Percentiles rank a stretch among this genome's conserved stretches.
These are phyloP conservation scores for Aspergillus saccharolyticus DNA, from an alignment of 495 filamentous ascomycete genomes.

Conservation along the genomic window DNA sequence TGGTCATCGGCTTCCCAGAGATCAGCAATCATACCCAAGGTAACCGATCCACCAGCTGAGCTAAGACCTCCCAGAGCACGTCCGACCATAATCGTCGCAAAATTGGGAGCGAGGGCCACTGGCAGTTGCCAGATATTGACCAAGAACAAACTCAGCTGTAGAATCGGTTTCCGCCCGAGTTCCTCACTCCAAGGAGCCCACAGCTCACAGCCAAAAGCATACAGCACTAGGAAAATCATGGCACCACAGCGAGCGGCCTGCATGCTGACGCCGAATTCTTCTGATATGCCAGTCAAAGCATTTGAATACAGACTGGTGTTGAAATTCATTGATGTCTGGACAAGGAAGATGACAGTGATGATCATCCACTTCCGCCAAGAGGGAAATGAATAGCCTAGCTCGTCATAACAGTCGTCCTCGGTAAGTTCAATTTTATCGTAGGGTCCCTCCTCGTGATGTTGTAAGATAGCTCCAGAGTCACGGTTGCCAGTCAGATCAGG, in stretches of 20 bases:
- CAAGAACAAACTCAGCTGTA: constrained; percentile 51
- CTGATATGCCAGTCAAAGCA: constrained; percentile 43
- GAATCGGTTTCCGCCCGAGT: constrained; percentile 51
- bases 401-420: constrained; percentile 54
- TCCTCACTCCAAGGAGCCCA: constrained; percentile 67
- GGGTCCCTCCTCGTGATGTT: constrained; percentile 27
- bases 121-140: constrained; percentile 58
- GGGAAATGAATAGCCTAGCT: constrained; percentile 51
- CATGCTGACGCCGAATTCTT: constrained; percentile 43
- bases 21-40: constrained; percentile 58
- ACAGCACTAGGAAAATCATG: constrained; percentile 57
- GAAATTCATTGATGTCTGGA: constrained; percentile 56
- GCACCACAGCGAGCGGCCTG: constrained; percentile 51
- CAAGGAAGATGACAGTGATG: constrained; percentile 54
- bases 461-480: constrained; percentile 12
- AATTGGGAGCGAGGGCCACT: constrained; percentile 50
- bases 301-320: constrained; percentile 55
- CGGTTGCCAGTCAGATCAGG: constrained; percentile 9
- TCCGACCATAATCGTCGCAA: constrained; percentile 50
- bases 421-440: constrained; percentile 42
- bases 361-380: constrained; percentile 55
- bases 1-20: constrained; percentile 57
- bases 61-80: constrained; percentile 55
- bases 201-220: constrained; percentile 62
- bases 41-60: constrained; percentile 59